Percentiles rank a stretch among this genome's conserved stretches.
phyloP scores from a whole-genome alignment of 768 basidiomycete species.

The Tricholoma saponaceum region DNA sequence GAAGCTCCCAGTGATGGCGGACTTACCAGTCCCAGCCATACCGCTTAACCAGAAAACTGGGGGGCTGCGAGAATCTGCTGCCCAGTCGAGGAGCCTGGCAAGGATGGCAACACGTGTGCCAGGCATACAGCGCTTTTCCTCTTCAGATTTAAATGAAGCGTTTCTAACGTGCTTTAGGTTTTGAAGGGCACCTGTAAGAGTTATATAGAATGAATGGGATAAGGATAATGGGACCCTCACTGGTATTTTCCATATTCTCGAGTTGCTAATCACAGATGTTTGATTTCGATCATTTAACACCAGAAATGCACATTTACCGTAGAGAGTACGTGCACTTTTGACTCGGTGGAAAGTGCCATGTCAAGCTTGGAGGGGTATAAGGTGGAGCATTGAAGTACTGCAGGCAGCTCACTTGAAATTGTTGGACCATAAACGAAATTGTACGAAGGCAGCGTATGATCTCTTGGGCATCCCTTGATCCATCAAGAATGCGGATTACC shows the following conservation, averaged over 20 bases:
- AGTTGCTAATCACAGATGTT: background rate
- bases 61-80: conserved; percentile 28
- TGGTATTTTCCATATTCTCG: background rate
- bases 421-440: background rate
- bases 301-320: background rate
- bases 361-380: background rate
- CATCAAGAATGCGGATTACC: background rate
- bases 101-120: conserved; percentile 12
- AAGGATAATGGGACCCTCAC: background rate
- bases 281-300: background rate
- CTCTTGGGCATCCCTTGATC: background rate
- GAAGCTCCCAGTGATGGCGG: conserved; percentile 13
- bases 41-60: conserved; percentile 20
- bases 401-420: background rate
- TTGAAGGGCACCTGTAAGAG: background rate
- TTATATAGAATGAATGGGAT: background rate
- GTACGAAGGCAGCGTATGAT: background rate
- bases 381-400: background rate
- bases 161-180: background rate
- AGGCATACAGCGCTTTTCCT: conserved; percentile 5
- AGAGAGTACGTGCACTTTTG: background rate
- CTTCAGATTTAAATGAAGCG: background rate
- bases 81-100: conserved; percentile 15
- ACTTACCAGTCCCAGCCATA: conserved; percentile 19
- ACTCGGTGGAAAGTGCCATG: background rate